A percentile compares a stretch with the other conserved stretches of the same genome.
phyloP scores from a whole-genome alignment of 176 grass and related monocot genomes.

The Themeda triandra region DNA sequence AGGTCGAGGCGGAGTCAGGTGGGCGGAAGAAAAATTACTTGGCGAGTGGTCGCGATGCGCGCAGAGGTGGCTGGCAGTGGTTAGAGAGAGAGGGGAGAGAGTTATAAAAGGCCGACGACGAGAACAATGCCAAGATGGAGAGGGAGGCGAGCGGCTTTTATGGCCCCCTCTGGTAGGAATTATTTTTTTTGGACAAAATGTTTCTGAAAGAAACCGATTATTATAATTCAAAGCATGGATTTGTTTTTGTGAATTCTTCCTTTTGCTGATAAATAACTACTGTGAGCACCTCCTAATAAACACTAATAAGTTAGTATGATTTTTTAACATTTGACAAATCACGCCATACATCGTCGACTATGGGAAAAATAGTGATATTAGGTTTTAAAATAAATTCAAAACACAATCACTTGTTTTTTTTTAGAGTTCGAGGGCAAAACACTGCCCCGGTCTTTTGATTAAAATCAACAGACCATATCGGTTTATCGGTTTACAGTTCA shows the following conservation, averaged over 20 bases:
- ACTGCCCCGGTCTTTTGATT: too few relatives aligned
- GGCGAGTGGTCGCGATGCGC: constrained; percentile 8
- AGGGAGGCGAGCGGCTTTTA: background rate
- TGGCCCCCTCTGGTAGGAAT: background rate
- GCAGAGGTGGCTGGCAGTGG: constrained; percentile 14
- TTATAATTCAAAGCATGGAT: background rate
- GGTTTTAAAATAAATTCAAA: background rate
- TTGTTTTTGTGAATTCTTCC: background rate
- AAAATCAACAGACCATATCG: too few relatives aligned
- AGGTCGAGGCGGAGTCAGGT: constrained; percentile 18
- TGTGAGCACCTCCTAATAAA: background rate
- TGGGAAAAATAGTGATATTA: accelerated
- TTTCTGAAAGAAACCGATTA: background rate
- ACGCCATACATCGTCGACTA: too few relatives aligned
- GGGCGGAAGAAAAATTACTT: background rate
- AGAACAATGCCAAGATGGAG: constrained; percentile 34
- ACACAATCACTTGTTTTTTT: too few relatives aligned
- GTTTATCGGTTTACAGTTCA: too few relatives aligned
- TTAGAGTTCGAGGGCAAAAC: too few relatives aligned
- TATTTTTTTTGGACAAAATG: background rate
- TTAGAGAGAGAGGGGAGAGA: constrained; percentile 10
- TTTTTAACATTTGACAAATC: background rate
- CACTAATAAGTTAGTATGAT: background rate
- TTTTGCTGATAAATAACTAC: background rate
- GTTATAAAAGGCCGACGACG: constrained; percentile 9